These are phyloP conservation scores for Passalora sequoiae DNA, from an alignment of 2,329 filamentous ascomycete genomes.

Conservation along the genomic window DNA sequence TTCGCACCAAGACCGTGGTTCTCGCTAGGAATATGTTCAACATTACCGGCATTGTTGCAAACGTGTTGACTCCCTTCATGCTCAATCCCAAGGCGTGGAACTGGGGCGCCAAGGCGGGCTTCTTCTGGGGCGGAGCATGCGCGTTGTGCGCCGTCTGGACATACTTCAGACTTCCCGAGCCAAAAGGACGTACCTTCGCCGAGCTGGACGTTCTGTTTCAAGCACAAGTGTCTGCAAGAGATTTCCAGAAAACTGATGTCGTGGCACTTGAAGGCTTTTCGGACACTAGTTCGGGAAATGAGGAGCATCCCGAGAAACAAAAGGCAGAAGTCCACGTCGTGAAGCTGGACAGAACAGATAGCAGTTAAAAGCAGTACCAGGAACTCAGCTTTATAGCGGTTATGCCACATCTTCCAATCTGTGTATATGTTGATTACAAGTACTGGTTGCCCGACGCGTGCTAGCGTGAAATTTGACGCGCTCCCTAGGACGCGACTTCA, in stretches of 20 bases:
- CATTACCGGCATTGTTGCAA: slow-evolving; percentile 73
- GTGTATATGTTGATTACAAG: too few relatives aligned
- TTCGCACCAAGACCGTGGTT: slow-evolving; percentile 89
- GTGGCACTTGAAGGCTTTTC: slow-evolving; percentile 57
- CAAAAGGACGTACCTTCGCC: slow-evolving; percentile 72
- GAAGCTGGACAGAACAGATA: too few relatives aligned
- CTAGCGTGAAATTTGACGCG: too few relatives aligned
- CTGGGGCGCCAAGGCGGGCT: slow-evolving; percentile 81
- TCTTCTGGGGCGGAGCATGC: slow-evolving; percentile 76
- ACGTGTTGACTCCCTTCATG: slow-evolving; percentile 86
- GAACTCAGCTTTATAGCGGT: too few relatives aligned
- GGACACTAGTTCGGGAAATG: too few relatives aligned
- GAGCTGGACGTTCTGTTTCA: slow-evolving; percentile 85
- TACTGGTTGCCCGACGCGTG: too few relatives aligned
- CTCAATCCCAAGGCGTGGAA: slow-evolving; percentile 81
- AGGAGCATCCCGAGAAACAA: too few relatives aligned
- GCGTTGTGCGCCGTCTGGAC: slow-evolving; percentile 77
- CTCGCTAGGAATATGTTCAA: slow-evolving; percentile 71
- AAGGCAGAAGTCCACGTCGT: too few relatives aligned
- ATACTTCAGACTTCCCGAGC: slow-evolving; percentile 75
- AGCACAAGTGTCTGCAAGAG: slow-evolving; percentile 62
- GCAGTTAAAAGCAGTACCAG: too few relatives aligned
- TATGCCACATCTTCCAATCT: too few relatives aligned
- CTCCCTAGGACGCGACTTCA: too few relatives aligned
- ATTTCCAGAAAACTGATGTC: slow-evolving; percentile 58